Base-by-base conservation (phyloP, 768 basidiomycete species). In the Amanita subjunquillea region DNA sequence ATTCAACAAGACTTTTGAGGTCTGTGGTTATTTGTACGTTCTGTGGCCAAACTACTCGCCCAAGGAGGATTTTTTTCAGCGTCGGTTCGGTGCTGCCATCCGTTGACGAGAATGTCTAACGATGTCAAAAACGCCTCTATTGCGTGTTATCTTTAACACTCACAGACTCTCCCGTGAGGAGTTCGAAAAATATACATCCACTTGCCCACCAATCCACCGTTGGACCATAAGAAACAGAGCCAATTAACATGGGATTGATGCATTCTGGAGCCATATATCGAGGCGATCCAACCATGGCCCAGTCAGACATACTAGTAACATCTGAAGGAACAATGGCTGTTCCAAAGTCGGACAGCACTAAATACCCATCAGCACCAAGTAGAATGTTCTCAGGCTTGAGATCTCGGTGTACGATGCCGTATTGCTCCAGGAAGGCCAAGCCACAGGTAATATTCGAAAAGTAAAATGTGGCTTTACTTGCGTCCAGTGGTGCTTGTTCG, bases 321-420 rank as follows among this genome's bases (percentile, higher is more conserved):
- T 55, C 61, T 6, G 63, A 55, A 56, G 51, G 47, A 34, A 41
- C 61, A 0, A 64, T 55, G 4, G 74, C 67, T 22, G 64, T 54
- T 3, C 79, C 79, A 56, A 84, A 78, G 58, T 83, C 80, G 7
- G 70, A 70, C 0, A 83, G 54, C 52, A 65, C 61, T 25, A 82
- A 66, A 57, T 83, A 83, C 23, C 80, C 81, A 58, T 79, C 77
- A 2, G 68, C 57, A 40, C 76, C 78, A 53, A 83, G 53, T 48
- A 83, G 69, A 45, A 83, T 71, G 47, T 82, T 82, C 17, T 72
- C 73, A 2, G 80, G 79, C 58, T 82, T 82, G 17, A 83, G 51
- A 58, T 83, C 79, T 17, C 78, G 70, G 53, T 82, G 79, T 6
- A 72, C 67, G 46, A 80, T 64, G n/a, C 65, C 67, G 7, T 70